Evolutionary conservation across 352 stramenopile genomes (phyloP), one percentile per base, ranked within the genome.

Genomic region (Phytophthora syringae): DNA sequence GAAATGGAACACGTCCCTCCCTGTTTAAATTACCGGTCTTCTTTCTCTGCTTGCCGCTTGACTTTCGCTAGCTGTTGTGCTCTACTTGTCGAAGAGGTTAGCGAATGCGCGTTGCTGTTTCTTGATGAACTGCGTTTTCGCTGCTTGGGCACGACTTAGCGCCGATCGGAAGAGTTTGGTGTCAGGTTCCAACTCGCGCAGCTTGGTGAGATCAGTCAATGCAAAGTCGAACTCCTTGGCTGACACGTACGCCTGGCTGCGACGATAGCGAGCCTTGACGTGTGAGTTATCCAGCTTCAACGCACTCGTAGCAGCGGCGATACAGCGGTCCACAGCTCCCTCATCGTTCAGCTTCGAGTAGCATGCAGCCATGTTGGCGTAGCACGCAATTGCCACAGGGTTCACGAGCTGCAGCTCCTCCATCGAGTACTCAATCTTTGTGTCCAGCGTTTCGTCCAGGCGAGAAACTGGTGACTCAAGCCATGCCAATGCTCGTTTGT

Each of bases 251-350:
- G 81, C 86, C 50, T 93, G 84, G 44, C 84, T 88, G 40, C 84
- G 78, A 25, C 79, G 72, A 65, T 79, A 93, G 11, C 82, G 72
- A 51, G 84, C 84, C 58, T 94, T 94, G 10, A 76, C 59, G 58
- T 90, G 82, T 24, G 43, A 42, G 1, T 76, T 40, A 28, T 89
- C 79, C 15, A 79, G 25, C 24, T 69, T 47, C 21, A 94, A 57
- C 3, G 84, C 84, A 25, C 44, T 63, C 0, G 77, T 80, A 43
- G 77, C 79, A 28, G 90, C 74, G n/a, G 56, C 30, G 27, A 92
- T 74, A 54, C 81, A 92, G 25, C 44, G 55, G 7, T 85, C 64
- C 45, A 77, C 63, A 45, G 59, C 50, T 13, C 45, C 48, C 1
- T 77, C 47, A 1, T 52, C 24, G 18, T 69, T 21, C 3, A 79